Base-by-base conservation (phyloP, 441 rosid genomes). In the Kokia cookei region DNA sequence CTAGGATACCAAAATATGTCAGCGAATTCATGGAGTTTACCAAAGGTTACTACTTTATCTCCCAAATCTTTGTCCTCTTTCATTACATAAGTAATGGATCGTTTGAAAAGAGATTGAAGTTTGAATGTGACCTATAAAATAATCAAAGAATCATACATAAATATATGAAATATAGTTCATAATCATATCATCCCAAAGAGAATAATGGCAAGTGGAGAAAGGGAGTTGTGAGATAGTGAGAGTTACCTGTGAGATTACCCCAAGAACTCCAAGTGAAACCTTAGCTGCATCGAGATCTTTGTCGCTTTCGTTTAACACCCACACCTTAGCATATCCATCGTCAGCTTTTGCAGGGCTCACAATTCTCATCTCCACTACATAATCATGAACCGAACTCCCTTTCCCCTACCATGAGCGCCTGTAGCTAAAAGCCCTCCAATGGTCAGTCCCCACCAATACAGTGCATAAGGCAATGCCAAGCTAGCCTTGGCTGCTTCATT, bases 361-460 rank as follows among this genome's bases (percentile, higher is more conserved):
- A 2, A 94, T 81, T 27, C 88, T 84, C 4, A 92, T 61, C 13
- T 61, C 85, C 45, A 76, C 84, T 14, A 88, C 89, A 63, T 92
- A 80, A 74, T 94, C 98, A 79, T 94, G 97, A 55, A 94, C 79
- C 0, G 92, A 74, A 60, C 98, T 88, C 27, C 98, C 98, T 54
- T 79, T 86, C 7, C 89, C 89, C 94, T 90, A 90, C 98, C 98
- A 17, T 92, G 97, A 7, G 97, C 93, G 5, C 94, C 97, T 0
- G 98, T 94, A 32, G 86, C 84, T 79, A 94, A 29, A 54, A 94
- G 72, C 5, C 98, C 97, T 5, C 97, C 98, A 0, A 92, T 77
- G 2, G 97, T 92, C 15, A 92, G 35, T 1, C 98, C 98, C 96
- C 93, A 94, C 98, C 98, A 92, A 60, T 93, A 93, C 1, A 97